phyloP scores from a whole-genome alignment of 495 filamentous ascomycete genomes.

The Trichoderma asperelloides region DNA sequence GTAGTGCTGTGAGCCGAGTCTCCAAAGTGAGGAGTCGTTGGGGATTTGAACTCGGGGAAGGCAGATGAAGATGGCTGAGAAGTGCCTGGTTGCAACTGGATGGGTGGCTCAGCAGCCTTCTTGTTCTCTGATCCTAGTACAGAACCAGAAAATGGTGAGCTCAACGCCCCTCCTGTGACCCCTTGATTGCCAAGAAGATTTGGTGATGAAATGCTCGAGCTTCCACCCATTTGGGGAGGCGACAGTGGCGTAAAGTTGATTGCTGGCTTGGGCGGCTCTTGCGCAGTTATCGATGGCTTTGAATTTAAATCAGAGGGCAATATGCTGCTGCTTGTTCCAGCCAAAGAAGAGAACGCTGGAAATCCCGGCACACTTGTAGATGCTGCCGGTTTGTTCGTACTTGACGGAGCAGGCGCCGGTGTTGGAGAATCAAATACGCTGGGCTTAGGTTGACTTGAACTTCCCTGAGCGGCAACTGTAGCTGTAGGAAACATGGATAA shows the following conservation, averaged over 20 bases:
- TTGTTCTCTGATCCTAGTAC: not conserved
- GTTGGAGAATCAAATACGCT: not conserved
- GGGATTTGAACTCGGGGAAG: not conserved
- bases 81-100: not conserved
- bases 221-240: not conserved
- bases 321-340: not conserved
- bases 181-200: not conserved
- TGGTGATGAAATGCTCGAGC: not conserved
- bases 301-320: not conserved
- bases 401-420: not conserved
- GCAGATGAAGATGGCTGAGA: not conserved
- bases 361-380: not conserved
- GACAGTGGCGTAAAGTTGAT: not conserved
- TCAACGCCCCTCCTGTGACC: not conserved
- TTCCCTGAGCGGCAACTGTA: not conserved
- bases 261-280: not conserved
- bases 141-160: not conserved
- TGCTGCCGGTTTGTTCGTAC: slow-evolving; percentile 16
- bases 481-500: not conserved
- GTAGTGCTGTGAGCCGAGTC: not conserved
- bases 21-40: not conserved
- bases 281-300: not conserved
- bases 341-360: not conserved
- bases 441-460: not conserved
- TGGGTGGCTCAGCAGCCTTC: not conserved